Base-by-base conservation (phyloP, 495 filamentous ascomycete species). In the Hypoxylon crocopeplum region DNA sequence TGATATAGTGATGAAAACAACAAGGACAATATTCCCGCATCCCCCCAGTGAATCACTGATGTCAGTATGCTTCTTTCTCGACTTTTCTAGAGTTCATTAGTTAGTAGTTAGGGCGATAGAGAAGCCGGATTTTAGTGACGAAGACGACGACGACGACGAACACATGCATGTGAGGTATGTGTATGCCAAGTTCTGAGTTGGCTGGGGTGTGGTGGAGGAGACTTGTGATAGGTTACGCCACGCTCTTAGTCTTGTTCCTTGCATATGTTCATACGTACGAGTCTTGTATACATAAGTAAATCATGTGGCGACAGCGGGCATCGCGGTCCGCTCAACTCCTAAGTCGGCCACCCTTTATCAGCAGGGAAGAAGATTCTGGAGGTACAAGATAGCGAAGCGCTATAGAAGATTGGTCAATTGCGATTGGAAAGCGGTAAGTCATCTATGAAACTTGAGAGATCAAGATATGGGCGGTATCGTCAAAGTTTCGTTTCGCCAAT, bases 401-500 rank as follows among this genome's bases (percentile, higher is more conserved):
- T 44, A 10, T 50, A 24, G 17, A 42, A 8, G 10, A 29, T n/a
- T 8, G 15, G 39, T 49, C 6, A 33, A 20, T 49, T 5, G 33
- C 58, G 45, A 62, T 36, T 55, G 58, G 50, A 44, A 46, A 45
- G 45, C 45, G 39, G 58, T 56, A 44, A 62, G 38, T 7, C 24
- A 51, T n/a, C 24, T 29, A 20, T 63, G 59, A 63, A 63, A 63
- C 59, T 53, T 50, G 47, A 52, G 47, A 44, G 39, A 64, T 38
- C 54, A 54, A 53, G 53, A 45, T 53, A 38, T 11, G 12, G n/a
- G 16, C 30, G 16, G 46, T 53, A 36, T 54, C 42, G 60, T 19
- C 19, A 41, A 57, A 44, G 29, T 53, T 54, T 54, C 48, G 48
- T 64, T 58, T 64, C 48, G 54, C 60, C 60, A 64, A 64, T 53